Conservation (phyloP, 495 filamentous ascomycete species). For the Sordaria brevicollis region DNA sequence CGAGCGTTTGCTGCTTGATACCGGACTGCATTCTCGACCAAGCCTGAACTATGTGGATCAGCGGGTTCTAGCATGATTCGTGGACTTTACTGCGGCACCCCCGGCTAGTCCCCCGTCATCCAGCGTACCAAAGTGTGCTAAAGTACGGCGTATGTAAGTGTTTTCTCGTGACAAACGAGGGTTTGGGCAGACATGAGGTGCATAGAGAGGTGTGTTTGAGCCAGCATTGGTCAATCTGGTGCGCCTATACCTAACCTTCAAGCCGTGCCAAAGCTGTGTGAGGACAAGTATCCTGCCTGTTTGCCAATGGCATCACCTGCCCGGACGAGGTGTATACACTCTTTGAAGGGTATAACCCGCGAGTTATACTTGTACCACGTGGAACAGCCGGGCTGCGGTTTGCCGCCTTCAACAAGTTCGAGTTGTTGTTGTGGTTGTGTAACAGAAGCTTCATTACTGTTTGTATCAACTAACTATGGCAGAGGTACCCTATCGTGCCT, state of each 20-base stretch:
- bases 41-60: slow-evolving; percentile 9
- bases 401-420: neutral
- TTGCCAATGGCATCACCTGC: neutral
- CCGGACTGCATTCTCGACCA: slow-evolving; percentile 6
- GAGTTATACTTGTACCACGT: slow-evolving; percentile 17
- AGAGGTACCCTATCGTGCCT: neutral
- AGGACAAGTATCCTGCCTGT: neutral
- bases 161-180: slow-evolving; percentile 7
- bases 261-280: neutral
- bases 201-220: neutral
- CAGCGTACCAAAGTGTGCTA: neutral
- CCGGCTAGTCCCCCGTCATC: slow-evolving; percentile 9
- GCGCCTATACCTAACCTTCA: neutral
- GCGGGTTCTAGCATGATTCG: slow-evolving; percentile 22
- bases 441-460: neutral
- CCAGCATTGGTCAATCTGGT: neutral
- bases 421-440: neutral
- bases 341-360: neutral
- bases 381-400: slow-evolving; percentile 10
- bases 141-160: neutral
- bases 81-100: slow-evolving; percentile 5
- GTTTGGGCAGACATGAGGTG: neutral
- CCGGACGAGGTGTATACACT: neutral
- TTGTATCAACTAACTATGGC: neutral
- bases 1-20: neutral